These are phyloP conservation scores for Carex cristatella DNA, from an alignment of 176 grass and related monocot species.

Conservation along the genomic window DNA sequence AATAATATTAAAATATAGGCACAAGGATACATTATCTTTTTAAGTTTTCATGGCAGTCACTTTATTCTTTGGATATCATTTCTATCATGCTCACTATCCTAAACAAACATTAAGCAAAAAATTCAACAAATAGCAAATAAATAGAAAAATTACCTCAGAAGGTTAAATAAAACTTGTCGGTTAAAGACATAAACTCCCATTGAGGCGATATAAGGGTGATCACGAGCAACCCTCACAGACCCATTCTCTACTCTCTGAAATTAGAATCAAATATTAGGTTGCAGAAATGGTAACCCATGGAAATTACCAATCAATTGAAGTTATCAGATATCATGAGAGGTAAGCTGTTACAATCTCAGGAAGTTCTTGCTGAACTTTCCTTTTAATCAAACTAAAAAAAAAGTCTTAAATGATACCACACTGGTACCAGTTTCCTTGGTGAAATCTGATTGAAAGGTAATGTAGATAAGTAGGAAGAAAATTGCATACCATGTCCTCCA, in stretches of 20 bases:
- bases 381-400: not conserved
- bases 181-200: constrained; percentile 86
- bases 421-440: not conserved
- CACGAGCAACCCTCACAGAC: constrained; percentile 32
- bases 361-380: not conserved
- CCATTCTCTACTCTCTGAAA: constrained; percentile 53
- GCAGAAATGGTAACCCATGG: not conserved
- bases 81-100: not conserved
- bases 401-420: not conserved
- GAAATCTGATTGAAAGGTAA: not conserved
- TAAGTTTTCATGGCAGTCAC: not conserved
- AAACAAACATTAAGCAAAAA: constrained; percentile 2
- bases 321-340: not conserved
- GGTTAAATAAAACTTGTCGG: constrained; percentile 45
- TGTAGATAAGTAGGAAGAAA: not conserved
- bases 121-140: constrained; percentile 11
- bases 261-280: not conserved
- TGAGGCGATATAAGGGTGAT: constrained; percentile 63
- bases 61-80: not conserved
- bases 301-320: not conserved
- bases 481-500: constrained; percentile 60
- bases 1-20: not conserved
- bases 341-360: not conserved
- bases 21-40: not conserved
- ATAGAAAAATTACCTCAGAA: constrained; percentile 50